Evolutionary conservation across 2,329 filamentous ascomycete species (phyloP), one percentile per base, ranked within the genome.

Genomic region (Exophiala bonariae): DNA sequence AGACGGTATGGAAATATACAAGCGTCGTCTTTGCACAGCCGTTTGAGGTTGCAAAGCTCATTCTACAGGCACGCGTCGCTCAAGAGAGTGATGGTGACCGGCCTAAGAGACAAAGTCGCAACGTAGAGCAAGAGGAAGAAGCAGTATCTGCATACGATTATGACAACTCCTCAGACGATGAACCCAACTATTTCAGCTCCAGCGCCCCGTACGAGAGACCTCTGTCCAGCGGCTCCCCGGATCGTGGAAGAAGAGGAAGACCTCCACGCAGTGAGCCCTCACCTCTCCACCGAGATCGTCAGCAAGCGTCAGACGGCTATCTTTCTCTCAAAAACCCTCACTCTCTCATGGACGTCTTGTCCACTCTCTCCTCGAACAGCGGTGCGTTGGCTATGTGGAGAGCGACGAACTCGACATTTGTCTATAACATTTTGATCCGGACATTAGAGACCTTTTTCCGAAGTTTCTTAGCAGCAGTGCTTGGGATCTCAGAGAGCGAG

Each of bases 301-400:
- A 16, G 40, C 48, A 49, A 17, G 20, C 69, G 46, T 50, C 61
- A 3, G 61, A 74, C 50, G 79, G 91, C 64, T 83, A 83, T 47
- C 77, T 96, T 17, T 73, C 77, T 18, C 76, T 96, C 16, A 85
- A 84, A 55, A 83, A 84, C 49, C 76, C 87, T 9, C 87, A 92
- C 63, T 92, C 91, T 1, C 76, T 97, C 47, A 80, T 91, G 59
- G 89, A 96, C 57, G 89, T 93, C 2, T 81, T 99, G 50, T 84
- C 85, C 5, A 87, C 95, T 64, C 72, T 97, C 16, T 97, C 93
- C 88, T 79, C 85, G 38, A 92, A 87, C 58, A 92, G 95, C 64
- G 89, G 90, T 28, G 85, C 85, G 0, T 91, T 90, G 78, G 93
- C 93, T 3, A 84, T 96, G 4, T 99, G 92, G 91, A 96, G 96